Evolutionary conservation across 2,329 filamentous ascomycete species (phyloP).

Genomic region (Monascus ruber): DNA sequence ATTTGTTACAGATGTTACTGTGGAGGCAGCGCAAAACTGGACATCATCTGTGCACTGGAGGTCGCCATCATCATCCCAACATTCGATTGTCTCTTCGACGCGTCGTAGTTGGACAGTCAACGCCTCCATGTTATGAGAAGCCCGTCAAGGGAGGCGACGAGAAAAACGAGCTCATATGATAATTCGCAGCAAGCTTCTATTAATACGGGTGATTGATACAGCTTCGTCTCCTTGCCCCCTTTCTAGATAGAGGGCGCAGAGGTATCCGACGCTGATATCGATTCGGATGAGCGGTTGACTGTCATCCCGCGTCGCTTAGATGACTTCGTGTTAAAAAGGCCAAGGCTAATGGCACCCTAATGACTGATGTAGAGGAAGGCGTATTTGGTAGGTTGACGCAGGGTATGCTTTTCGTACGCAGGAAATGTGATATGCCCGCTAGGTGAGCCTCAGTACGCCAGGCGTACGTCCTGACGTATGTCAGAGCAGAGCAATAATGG

Average conservation of each 20-base stretch:
- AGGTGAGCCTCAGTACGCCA: no score
- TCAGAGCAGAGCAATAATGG: no score
- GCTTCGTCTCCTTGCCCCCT: not conserved
- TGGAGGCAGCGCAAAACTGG: constrained; percentile 35
- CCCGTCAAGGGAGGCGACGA: not conserved
- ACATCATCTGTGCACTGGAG: constrained; percentile 36
- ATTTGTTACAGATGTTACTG: constrained; percentile 34
- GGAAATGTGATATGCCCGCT: no score
- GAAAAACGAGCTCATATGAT: not conserved
- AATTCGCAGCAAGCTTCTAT: no score
- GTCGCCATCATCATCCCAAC: constrained; percentile 40
- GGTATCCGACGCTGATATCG: constrained; percentile 11
- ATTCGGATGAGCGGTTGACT: constrained; percentile 9
- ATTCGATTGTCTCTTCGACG: constrained; percentile 30
- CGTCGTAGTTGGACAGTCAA: constrained; percentile 22
- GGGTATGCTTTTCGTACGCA: no score
- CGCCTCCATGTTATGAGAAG: constrained; percentile 25
- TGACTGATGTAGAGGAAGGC: not conserved
- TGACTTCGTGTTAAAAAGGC: not conserved
- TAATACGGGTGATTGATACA: no score
- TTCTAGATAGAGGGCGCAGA: constrained; percentile 9
- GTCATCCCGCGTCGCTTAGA: constrained; percentile 16
- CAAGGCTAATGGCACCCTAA: not conserved
- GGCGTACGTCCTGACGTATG: no score
- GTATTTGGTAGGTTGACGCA: no score